These are phyloP conservation scores for Acaromyces ingoldii DNA, from an alignment of 1,284 basidiomycete species.

Conservation along the genomic window DNA sequence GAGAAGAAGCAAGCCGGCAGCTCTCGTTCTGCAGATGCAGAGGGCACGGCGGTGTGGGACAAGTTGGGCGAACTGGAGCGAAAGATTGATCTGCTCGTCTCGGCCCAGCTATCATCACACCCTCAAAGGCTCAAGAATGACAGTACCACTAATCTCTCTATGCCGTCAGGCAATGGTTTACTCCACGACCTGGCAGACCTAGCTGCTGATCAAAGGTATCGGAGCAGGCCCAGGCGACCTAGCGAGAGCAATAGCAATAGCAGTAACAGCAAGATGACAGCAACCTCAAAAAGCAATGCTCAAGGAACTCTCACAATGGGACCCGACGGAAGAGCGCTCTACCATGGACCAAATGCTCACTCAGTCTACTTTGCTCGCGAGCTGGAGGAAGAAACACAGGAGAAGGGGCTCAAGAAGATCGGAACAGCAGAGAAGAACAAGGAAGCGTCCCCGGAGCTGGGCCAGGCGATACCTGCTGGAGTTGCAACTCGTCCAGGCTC, in stretches of 20 bases:
- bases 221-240: too few relatives aligned
- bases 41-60: background rate
- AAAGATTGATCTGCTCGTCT: constrained; percentile 2
- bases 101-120: too few relatives aligned
- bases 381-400: background rate
- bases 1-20: background rate
- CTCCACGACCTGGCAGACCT: constrained; percentile 1
- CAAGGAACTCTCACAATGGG: constrained; percentile 1
- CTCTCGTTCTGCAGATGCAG: background rate
- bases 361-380: constrained; percentile 3
- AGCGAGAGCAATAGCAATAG: too few relatives aligned
- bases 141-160: too few relatives aligned
- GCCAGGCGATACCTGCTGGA: too few relatives aligned
- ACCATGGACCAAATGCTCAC: constrained; percentile 6
- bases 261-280: too few relatives aligned
- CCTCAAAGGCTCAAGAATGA: too few relatives aligned
- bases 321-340: background rate
- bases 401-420: too few relatives aligned
- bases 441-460: too few relatives aligned
- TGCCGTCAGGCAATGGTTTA: too few relatives aligned
- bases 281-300: background rate
- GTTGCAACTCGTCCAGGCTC: too few relatives aligned
- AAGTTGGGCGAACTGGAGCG: background rate
- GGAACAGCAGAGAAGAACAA: too few relatives aligned
- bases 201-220: constrained; percentile 3